Evolutionary conservation across 2,329 filamentous ascomycete genomes (phyloP).

Genomic region (Elsinoe ampelina): DNA sequence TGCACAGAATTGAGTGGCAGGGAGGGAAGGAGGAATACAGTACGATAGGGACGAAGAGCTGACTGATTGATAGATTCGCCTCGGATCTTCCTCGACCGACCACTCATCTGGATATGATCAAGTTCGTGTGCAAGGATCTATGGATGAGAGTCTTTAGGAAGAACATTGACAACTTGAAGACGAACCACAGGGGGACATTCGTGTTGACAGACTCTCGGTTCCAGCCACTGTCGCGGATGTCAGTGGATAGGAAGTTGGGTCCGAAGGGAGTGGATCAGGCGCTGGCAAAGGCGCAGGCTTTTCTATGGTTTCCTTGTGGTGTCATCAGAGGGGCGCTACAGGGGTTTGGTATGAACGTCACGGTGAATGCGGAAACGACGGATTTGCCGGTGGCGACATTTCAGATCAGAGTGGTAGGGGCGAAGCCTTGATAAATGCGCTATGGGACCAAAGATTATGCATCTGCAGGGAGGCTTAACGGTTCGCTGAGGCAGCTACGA

Average conservation of each 20-base stretch:
- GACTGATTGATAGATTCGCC: slow-evolving; percentile 54
- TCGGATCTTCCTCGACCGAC: slow-evolving; percentile 77
- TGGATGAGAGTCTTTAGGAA: slow-evolving; percentile 94
- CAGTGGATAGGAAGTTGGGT: slow-evolving; percentile 48
- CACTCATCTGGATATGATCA: slow-evolving; percentile 90
- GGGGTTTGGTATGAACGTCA: slow-evolving; percentile 83
- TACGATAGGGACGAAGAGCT: not conserved
- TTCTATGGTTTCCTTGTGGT: slow-evolving; percentile 91
- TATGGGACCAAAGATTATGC: too few species aligned
- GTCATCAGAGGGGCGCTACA: slow-evolving; percentile 85
- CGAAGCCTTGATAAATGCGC: slow-evolving; percentile 47
- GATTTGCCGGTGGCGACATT: slow-evolving; percentile 86
- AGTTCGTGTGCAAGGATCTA: slow-evolving; percentile 96
- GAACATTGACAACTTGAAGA: slow-evolving; percentile 97
- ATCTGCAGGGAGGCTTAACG: too few species aligned
- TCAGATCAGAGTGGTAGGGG: slow-evolving; percentile 78
- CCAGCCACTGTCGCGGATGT: slow-evolving; percentile 82
- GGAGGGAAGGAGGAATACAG: not conserved
- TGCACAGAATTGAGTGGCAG: not conserved
- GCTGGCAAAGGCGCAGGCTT: slow-evolving; percentile 70
- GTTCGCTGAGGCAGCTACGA: too few species aligned
- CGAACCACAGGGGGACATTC: slow-evolving; percentile 93
- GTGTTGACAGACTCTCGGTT: slow-evolving; percentile 91
- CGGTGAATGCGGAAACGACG: slow-evolving; percentile 79
- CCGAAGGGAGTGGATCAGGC: slow-evolving; percentile 32